A percentile compares a stretch with the other conserved stretches of the same genome.
These are phyloP conservation scores for Lactarius deliciosus DNA, from an alignment of 768 basidiomycete genomes.

Conservation along the genomic window DNA sequence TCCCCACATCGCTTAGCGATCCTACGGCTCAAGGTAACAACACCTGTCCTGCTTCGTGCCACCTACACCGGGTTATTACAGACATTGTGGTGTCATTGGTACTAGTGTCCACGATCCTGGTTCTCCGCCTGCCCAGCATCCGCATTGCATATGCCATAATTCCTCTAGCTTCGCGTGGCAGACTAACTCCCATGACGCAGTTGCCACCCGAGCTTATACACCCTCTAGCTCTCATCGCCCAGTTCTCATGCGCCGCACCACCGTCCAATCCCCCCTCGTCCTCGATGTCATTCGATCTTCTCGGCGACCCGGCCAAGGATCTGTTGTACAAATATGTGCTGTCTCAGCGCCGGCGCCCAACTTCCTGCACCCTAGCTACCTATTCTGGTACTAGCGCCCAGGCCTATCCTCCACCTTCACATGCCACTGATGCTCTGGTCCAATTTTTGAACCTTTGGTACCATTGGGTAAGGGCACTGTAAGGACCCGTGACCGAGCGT, in stretches of 20 bases:
- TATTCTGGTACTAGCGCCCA: neutral
- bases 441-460: neutral
- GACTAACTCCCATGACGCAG: constrained; percentile 4
- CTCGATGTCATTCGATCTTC: neutral
- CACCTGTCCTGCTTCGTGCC: neutral
- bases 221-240: neutral
- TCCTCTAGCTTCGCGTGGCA: neutral
- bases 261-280: constrained; percentile 1
- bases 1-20: neutral
- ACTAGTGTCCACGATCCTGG: neutral
- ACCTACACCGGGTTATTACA: neutral
- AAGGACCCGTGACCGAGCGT: constrained; percentile 9
- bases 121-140: neutral
- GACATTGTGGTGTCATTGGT: neutral
- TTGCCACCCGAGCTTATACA: neutral
- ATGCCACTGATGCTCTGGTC: constrained; percentile 3
- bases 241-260: constrained; percentile 7
- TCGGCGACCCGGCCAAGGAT: neutral
- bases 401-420: neutral
- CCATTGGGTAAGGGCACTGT: neutral
- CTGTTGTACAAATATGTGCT: neutral
- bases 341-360: neutral
- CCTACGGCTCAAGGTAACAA: neutral
- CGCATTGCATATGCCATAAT: neutral
- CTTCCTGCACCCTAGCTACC: neutral